These are phyloP conservation scores for Geotrichum europaeum DNA, from an alignment of 1,139 yeast species.

Conservation along the genomic window DNA sequence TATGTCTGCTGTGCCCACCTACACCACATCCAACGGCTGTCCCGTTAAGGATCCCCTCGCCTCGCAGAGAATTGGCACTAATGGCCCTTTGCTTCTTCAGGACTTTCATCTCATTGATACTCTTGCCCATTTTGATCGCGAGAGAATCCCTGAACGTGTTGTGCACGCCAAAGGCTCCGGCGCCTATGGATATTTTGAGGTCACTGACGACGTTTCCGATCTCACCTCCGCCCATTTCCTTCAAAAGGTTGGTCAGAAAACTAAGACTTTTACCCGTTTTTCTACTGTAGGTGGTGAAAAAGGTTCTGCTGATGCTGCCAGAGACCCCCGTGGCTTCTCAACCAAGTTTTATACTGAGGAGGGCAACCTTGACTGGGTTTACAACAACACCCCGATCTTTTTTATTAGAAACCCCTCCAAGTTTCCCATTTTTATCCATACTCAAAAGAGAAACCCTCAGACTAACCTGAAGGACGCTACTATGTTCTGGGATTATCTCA, in stretches of 20 bases:
- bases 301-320: conserved; percentile 79
- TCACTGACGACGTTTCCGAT: conserved; percentile 77
- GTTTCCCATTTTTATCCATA: conserved; percentile 85
- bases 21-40: conserved; percentile 68
- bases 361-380: conserved; percentile 83
- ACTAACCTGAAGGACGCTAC: conserved; percentile 73
- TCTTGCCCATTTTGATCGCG: conserved; percentile 79
- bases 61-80: conserved; percentile 65
- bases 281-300: conserved; percentile 87
- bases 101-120: conserved; percentile 74
- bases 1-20: conserved; percentile 29
- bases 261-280: conserved; percentile 68
- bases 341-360: conserved; percentile 81
- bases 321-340: conserved; percentile 88
- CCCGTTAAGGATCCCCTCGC: conserved; percentile 65
- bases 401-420: conserved; percentile 82
- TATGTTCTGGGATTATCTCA: conserved; percentile 64
- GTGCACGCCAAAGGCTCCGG: conserved; percentile 91
- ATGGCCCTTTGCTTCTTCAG: conserved; percentile 71
- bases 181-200: conserved; percentile 73
- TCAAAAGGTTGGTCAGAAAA: conserved; percentile 68
- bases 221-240: conserved; percentile 65
- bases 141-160: conserved; percentile 83
- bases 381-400: conserved; percentile 85
- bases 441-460: conserved; percentile 82